Base-by-base conservation (phyloP, 139 green algal species). In the Diplosphaera chodatii region DNA sequence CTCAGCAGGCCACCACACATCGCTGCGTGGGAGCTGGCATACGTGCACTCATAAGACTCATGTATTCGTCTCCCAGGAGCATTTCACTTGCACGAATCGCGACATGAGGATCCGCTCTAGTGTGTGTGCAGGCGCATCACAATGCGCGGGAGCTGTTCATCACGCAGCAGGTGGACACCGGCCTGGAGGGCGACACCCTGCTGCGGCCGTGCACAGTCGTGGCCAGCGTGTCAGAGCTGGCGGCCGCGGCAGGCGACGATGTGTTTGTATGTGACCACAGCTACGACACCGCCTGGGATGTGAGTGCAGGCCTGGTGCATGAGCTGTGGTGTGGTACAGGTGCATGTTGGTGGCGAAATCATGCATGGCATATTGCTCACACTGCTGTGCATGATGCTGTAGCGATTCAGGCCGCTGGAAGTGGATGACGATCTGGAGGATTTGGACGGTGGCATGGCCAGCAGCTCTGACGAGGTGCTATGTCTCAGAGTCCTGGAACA, bases 191-290 rank as follows among this genome's bases (percentile, higher is more conserved):
- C 32, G 66, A 59, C 33, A 55, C 66, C 63, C 27, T 67, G 63
- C 63, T 37, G 63, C 31, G 63, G n/a, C 63, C 29, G 16, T 33
- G 48, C 40, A 20, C 67, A 20, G 40, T 32, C 32, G 40, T 32
- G 40, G 77, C 79, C 72, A 87, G 55, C 18, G 74, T 74, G 5
- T 16, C 31, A 0, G 70, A 77, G 16, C 87, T 81, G 69, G 40
- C 69, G 2, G 18, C 28, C 20, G 37, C 32, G 25, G 55, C 48
- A 13, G 82, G 82, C 28, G 88, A 92, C 25, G 92, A 98, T 69
- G 87, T 95, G 1, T 97, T 87, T 77, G 30, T 96, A 31, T 97
- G 89, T 75, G 87, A 93, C 62, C 94, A 94, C 59, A 68, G 82
- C 66, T 94, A 95, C 69, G 73, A 84, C 71, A 67, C 32, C 4